Conservation (phyloP, 768 basidiomycete species). For the Coprinopsis strossmayeri region DNA sequence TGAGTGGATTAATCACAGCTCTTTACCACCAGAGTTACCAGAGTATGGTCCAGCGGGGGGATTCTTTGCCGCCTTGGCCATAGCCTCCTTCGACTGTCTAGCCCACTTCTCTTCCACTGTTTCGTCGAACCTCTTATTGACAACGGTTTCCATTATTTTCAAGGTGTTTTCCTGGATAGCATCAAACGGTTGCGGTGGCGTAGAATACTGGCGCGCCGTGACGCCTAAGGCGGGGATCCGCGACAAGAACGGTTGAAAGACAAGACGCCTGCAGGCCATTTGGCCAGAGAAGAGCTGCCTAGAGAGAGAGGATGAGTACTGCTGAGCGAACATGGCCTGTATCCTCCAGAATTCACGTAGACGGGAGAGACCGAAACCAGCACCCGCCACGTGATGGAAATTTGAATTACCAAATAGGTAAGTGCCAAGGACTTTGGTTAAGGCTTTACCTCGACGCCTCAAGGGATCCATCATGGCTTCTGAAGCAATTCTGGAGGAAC, state of each 20-base stretch:
- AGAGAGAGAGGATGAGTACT: no score
- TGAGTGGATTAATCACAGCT: not conserved
- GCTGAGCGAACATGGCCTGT: not conserved
- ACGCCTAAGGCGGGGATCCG: no score
- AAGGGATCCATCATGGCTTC: slow-evolving; percentile 36
- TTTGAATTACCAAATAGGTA: not conserved
- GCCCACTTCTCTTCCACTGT: slow-evolving; percentile 31
- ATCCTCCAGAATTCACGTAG: not conserved
- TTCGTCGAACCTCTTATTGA: not conserved
- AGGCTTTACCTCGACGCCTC: not conserved
- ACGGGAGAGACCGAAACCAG: not conserved
- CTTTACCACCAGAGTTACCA: slow-evolving; percentile 29
- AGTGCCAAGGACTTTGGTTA: not conserved
- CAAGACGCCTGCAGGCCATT: not conserved
- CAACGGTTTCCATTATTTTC: not conserved
- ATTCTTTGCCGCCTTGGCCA: slow-evolving; percentile 12
- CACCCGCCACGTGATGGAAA: slow-evolving; percentile 6
- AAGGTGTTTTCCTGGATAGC: not conserved
- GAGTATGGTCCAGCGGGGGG: slow-evolving; percentile 47
- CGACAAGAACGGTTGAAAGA: no score
- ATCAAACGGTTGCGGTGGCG: no score
- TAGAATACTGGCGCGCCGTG: not conserved
- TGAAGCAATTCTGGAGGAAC: slow-evolving; percentile 76
- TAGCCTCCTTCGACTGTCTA: slow-evolving; percentile 19
- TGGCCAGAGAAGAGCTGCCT: not conserved